Base-by-base conservation (phyloP, 2,329 filamentous ascomycete genomes). In the Tolypocladium tropicale region DNA sequence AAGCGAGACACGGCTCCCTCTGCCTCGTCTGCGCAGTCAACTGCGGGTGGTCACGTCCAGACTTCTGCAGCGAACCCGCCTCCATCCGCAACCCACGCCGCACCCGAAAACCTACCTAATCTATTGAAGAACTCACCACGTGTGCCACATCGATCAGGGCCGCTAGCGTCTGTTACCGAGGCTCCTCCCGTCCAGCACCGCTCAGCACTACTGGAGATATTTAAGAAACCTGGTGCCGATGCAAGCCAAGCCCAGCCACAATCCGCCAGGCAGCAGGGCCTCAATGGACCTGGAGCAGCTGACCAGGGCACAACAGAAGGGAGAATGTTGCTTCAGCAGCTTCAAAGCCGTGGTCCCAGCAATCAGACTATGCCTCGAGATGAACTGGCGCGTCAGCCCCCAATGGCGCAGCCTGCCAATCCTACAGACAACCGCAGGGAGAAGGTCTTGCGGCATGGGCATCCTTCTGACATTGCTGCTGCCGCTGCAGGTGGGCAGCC, bases 191-290 rank as follows among this genome's bases (percentile, higher is more conserved):
- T 65, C 32, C 61, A 67, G 50, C 79, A 82, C 59, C 76, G 78
- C 25, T 76, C 73, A 21, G 71, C 76, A 9, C 68, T 83, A 23
- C 68, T 83, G 16, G 76, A 72, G 25, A 80, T 83, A 71, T 82
- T 84, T 67, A 81, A 79, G 58, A 75, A 75, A 59, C 60, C 67
- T 59, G 57, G 58, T 5, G 4, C 55, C 18, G 58, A 56, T n/a
- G 14, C 58, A 52, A 10, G 55, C 50, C 50, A 25, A 55, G 56
- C 28, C 49, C 28, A 43, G 14, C 39, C 36, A 37, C 41, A 12
- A 11, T 16, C 28, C 2, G 14, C 46, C 46, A 33, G 9, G 28
- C 46, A 50, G 46, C 46, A 32, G 46, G 46, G 10, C 12, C 28
- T 18, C 4, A 23, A n/a, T 21, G 23, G 32, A n/a, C 11, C 23